Base-by-base conservation (phyloP, 768 basidiomycete species). In the Agrocybe pediades region DNA sequence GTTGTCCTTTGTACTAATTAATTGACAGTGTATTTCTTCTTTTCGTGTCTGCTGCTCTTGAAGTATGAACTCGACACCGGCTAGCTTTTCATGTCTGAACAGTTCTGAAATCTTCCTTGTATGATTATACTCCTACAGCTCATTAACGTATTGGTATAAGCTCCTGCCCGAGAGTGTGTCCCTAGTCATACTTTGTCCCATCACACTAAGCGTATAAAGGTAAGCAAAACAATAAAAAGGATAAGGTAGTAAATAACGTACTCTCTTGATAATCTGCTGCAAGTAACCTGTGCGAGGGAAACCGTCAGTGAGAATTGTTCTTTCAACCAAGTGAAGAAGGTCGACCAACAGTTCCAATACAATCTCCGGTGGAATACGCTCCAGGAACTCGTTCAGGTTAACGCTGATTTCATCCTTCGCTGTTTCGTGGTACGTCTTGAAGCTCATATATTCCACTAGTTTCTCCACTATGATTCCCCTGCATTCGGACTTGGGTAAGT, bases 401-500 rank as follows among this genome's bases (percentile, higher is more conserved):
- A 36, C 33, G 11, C 33, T 36, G 33, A 90, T 74, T 45, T 93
- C 90, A 61, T 94, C 92, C 58, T 86, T 91, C 6, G 83, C 73
- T 0, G 80, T 82, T 56, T 87, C 84, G 65, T 92, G 93, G 55
- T 92, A 79, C 1, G 84, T 75, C 71, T 90, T 95, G 77, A 89
- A 95, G 26, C 82, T 75, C 74, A 96, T 90, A 65, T 93, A 97
- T 69, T 98, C 95, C 39, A 92, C 79, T 48, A 96, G 76, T 65
- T 92, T 95, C 71, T 95, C 91, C 1, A 92, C 83, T 29, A 96
- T 86, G 21, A 88, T 80, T 8, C 78, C 85, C 25, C 85, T 85
- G 57, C 20, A 21, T 24, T 3, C 9, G 16, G 9, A 46, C 43
- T 24, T 9, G 33, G 20, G 41, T 23, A 16, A 30, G 11, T 20